Conservation (phyloP, 2,329 filamentous ascomycete genomes). For the Trichoderma breve region DNA sequence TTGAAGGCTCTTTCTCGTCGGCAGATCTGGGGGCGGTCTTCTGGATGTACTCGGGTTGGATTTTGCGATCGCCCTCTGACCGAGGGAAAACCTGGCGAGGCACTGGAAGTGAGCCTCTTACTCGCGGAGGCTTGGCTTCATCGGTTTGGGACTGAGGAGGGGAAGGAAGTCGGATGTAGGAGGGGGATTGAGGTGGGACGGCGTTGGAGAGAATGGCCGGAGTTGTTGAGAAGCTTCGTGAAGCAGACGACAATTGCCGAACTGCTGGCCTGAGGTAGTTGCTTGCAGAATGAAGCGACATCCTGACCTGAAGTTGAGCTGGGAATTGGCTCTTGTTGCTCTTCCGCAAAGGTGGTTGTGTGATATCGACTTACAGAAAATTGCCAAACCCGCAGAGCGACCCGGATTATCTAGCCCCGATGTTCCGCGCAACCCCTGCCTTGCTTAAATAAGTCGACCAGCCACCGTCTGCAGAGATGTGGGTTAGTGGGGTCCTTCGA, state of each 20-base stretch:
- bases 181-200: slow-evolving; percentile 83
- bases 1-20: slow-evolving; percentile 37
- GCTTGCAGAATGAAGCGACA: slow-evolving; percentile 30
- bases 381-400: slow-evolving; percentile 10
- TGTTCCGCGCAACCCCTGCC: background rate
- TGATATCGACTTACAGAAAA: slow-evolving; percentile 19
- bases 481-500: slow-evolving; percentile 19
- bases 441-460: slow-evolving; percentile 2
- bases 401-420: slow-evolving; percentile 18
- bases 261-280: slow-evolving; percentile 29
- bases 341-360: background rate
- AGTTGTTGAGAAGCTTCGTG: slow-evolving; percentile 37
- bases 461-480: slow-evolving; percentile 20
- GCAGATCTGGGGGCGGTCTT: slow-evolving; percentile 57
- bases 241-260: slow-evolving; percentile 28
- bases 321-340: background rate
- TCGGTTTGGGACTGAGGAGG: slow-evolving; percentile 75
- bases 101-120: slow-evolving; percentile 79
- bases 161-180: slow-evolving; percentile 78
- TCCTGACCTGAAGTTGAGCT: slow-evolving; percentile 21
- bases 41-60: slow-evolving; percentile 58
- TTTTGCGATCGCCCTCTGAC: slow-evolving; percentile 57
- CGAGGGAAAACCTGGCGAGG: slow-evolving; percentile 76
- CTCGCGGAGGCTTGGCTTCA: slow-evolving; percentile 42
- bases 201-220: slow-evolving; percentile 44